Evolutionary conservation across 2,329 filamentous ascomycete species (phyloP).

Genomic region (Metarhizium guizhouense): DNA sequence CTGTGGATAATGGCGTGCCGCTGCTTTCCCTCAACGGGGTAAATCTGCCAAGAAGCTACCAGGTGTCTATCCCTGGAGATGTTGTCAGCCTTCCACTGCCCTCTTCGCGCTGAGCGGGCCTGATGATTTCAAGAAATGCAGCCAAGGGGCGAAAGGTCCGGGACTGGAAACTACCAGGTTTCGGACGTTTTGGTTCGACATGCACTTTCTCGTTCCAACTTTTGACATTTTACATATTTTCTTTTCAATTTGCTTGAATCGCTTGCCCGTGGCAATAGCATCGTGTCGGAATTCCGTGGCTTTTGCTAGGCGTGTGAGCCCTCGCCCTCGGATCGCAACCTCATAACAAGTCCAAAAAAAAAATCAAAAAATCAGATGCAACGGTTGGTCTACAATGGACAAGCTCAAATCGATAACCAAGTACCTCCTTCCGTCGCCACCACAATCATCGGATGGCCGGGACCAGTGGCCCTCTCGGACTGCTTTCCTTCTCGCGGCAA

Average conservation of each 20-base stretch:
- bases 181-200: too few relatives aligned
- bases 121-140: too few relatives aligned
- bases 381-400: not conserved
- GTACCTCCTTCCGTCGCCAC: conserved; percentile 25
- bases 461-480: conserved; percentile 48
- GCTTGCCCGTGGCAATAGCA: too few relatives aligned
- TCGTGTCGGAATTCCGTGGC: too few relatives aligned
- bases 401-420: conserved; percentile 6
- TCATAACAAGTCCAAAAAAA: not conserved
- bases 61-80: conserved; percentile 3
- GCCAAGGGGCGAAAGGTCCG: too few relatives aligned
- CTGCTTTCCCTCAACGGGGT: not conserved
- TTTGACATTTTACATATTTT: too few relatives aligned
- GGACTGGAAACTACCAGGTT: too few relatives aligned
- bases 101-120: not conserved
- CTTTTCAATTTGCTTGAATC: too few relatives aligned
- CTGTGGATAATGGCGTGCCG: not conserved
- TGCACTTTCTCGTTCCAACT: too few relatives aligned
- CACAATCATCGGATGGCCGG: conserved; percentile 29
- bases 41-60: not conserved
- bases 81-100: conserved; percentile 1
- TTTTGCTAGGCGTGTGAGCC: too few relatives aligned
- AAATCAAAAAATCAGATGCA: not conserved
- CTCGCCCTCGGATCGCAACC: too few relatives aligned
- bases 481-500: conserved; percentile 47